These are phyloP conservation scores for Mychonastes homosphaera DNA, from an alignment of 139 green algal species.

Conservation along the genomic window DNA sequence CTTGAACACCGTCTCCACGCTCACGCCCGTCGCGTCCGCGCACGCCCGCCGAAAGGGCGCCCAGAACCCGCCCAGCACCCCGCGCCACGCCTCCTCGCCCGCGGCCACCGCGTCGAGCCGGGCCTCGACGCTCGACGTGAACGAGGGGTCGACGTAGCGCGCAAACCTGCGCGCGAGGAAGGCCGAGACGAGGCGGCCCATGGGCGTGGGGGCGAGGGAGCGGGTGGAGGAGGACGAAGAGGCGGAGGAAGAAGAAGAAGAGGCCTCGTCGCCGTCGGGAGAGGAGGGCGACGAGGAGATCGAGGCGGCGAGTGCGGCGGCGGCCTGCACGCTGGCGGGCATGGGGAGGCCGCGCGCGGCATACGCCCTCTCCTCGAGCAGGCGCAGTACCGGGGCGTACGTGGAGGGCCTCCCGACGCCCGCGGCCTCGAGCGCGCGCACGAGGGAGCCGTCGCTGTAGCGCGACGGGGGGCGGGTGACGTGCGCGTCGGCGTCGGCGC, in stretches of 20 bases:
- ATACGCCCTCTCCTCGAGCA: constrained; percentile 52
- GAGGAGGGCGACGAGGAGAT: too few species aligned
- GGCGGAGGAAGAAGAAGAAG: too few species aligned
- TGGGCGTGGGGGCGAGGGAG: constrained; percentile 39
- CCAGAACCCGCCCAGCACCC: constrained; percentile 57
- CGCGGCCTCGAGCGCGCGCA: constrained; percentile 72
- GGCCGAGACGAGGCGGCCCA: constrained; percentile 53
- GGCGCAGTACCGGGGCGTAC: constrained; percentile 70
- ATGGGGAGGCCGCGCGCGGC: not conserved
- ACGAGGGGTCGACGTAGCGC: constrained; percentile 69
- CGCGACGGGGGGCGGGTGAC: constrained; percentile 62
- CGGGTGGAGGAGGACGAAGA: too few species aligned
- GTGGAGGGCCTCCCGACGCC: constrained; percentile 89
- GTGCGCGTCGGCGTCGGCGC: too few species aligned
- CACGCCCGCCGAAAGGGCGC: constrained; percentile 38
- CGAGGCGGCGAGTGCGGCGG: too few species aligned
- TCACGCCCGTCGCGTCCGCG: constrained; percentile 15
- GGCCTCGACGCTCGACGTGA: constrained; percentile 55
- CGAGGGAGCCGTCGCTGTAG: constrained; percentile 67
- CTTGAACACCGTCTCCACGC: constrained; percentile 46
- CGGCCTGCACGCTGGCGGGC: not conserved
- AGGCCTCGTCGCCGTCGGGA: too few species aligned
- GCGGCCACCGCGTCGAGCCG: constrained; percentile 39
- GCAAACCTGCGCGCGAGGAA: constrained; percentile 74
- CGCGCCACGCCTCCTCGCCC: constrained; percentile 36